Percentiles rank a stretch among this genome's conserved stretches.
phyloP scores from a whole-genome alignment of 2,329 filamentous ascomycete species.

The Apiospora pterosperma region DNA sequence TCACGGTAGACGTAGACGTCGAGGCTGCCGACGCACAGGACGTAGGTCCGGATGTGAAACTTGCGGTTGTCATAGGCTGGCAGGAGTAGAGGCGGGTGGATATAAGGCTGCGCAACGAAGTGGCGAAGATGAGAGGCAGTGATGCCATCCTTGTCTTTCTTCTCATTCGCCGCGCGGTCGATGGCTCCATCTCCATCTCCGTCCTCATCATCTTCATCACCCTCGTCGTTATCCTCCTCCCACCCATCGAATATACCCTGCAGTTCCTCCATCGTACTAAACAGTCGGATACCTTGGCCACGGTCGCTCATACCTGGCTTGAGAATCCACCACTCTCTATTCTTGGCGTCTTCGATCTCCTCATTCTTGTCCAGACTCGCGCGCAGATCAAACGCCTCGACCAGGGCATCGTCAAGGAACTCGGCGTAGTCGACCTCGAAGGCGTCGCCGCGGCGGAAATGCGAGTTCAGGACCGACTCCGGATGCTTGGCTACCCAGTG shows the following conservation, averaged over 20 bases:
- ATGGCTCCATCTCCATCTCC: slow-evolving; percentile 20
- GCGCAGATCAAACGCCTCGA: slow-evolving; percentile 84
- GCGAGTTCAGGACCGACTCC: slow-evolving; percentile 59
- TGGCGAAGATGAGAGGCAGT: slow-evolving; percentile 89
- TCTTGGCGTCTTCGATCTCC: slow-evolving; percentile 20
- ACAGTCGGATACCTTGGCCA: slow-evolving; percentile 88
- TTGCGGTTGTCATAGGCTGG: slow-evolving; percentile 65
- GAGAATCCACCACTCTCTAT: slow-evolving; percentile 91
- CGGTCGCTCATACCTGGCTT: slow-evolving; percentile 98
- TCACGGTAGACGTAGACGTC: slow-evolving; percentile 81
- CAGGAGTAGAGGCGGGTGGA: slow-evolving; percentile 80
- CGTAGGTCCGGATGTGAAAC: slow-evolving; percentile 93
- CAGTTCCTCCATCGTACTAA: slow-evolving; percentile 81
- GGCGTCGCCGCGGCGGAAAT: slow-evolving; percentile 75
- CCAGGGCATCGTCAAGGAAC: slow-evolving; percentile 88
- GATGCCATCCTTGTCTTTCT: slow-evolving; percentile 44
- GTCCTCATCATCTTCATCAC: slow-evolving; percentile 58
- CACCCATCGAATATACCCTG: slow-evolving; percentile 86
- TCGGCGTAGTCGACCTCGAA: slow-evolving; percentile 97
- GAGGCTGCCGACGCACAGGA: slow-evolving; percentile 75
- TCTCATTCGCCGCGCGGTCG: slow-evolving; percentile 8
- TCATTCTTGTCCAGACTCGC: slow-evolving; percentile 74
- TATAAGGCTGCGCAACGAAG: slow-evolving; percentile 94
- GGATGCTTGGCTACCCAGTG: slow-evolving; percentile 87
- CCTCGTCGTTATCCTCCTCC: slow-evolving; percentile 68